Evolutionary conservation across 495 filamentous ascomycete species (phyloP).

Genomic region (Baudoinia panamericana): DNA sequence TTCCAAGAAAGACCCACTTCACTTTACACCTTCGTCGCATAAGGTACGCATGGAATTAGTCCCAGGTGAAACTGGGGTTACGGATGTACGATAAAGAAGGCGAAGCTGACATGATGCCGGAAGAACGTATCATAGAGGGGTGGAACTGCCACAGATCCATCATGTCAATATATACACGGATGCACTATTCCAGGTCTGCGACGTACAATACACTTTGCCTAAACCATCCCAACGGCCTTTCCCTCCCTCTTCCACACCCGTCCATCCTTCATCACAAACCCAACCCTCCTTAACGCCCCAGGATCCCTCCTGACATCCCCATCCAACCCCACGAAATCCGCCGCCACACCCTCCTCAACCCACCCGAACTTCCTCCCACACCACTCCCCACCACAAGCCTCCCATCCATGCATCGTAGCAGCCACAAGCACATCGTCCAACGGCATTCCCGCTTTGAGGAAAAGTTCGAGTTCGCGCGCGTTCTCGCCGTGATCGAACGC

Average conservation of each 20-base stretch:
- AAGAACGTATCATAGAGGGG: no score
- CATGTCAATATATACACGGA: no score
- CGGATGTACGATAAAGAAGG: no score
- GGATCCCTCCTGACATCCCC: slow-evolving; percentile 25
- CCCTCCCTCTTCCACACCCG: slow-evolving; percentile 30
- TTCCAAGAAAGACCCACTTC: no score
- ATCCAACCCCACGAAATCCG: slow-evolving; percentile 35
- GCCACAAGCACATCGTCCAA: slow-evolving; percentile 35
- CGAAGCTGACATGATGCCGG: no score
- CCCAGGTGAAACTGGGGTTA: no score
- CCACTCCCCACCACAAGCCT: slow-evolving; percentile 37
- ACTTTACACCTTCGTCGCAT: no score
- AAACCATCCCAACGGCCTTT: slow-evolving; percentile 10
- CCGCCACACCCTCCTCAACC: slow-evolving; percentile 34
- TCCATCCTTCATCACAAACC: slow-evolving; percentile 42
- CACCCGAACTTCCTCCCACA: slow-evolving; percentile 39
- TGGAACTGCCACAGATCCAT: no score
- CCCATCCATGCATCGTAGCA: slow-evolving; percentile 38
- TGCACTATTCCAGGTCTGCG: no score
- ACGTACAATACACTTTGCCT: no score
- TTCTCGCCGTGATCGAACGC: slow-evolving; percentile 40
- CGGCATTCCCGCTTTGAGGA: slow-evolving; percentile 38
- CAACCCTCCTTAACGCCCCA: slow-evolving; percentile 34
- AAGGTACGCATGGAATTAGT: no score
- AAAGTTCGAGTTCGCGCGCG: slow-evolving; percentile 37